Base-by-base conservation (phyloP, 2,329 filamentous ascomycete species). In the Epichloe coenophiala region DNA sequence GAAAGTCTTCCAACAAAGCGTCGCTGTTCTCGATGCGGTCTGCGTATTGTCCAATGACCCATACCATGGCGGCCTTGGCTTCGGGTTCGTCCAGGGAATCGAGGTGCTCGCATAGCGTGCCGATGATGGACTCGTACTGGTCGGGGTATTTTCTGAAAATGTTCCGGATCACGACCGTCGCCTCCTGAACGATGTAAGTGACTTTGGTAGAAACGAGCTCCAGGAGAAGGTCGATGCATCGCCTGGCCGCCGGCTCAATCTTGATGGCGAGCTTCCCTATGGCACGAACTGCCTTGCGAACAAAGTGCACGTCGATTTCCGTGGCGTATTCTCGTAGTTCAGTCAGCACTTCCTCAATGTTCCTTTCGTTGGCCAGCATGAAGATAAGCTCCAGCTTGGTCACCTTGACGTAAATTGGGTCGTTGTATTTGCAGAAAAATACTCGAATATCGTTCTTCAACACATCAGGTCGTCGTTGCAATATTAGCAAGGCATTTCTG, bases 371-470 rank as follows among this genome's bases (percentile, higher is more conserved):
- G 7, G 93, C 93, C 53, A 98, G 78, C 93, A 97, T 98, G 68
- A 98, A 98, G 58, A 98, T 97, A 59, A 98, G 78, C 69, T 98
- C 93, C 47, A 98, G 77, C 69, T 98, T 98, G 15, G 93, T 98
- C 48, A 98, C 93, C 68, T 98, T 98, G 70, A 98, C 93, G 65
- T 97, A 98, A 56, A 98, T 98, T 0, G 93, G 93, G 63, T 98
- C 93, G 66, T 98, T 98, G 70, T 98, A 98, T 75, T 98, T 98
- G 81, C 93, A 98, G 70, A 98, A 98, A 71, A 98, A 98, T 35
- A 98, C 93, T 45, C 93, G 82, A 55, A 98, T 97, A 66, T 98
- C 93, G 67, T 96, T 97, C 56, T 89, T 81, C 49, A 98, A 70
- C 8, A 98, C 91, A 61, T 97, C 93, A 0, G 93, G 93, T 51